These are phyloP conservation scores for Psilocybe cyanescens DNA, from an alignment of 768 basidiomycete genomes.

Conservation along the genomic window DNA sequence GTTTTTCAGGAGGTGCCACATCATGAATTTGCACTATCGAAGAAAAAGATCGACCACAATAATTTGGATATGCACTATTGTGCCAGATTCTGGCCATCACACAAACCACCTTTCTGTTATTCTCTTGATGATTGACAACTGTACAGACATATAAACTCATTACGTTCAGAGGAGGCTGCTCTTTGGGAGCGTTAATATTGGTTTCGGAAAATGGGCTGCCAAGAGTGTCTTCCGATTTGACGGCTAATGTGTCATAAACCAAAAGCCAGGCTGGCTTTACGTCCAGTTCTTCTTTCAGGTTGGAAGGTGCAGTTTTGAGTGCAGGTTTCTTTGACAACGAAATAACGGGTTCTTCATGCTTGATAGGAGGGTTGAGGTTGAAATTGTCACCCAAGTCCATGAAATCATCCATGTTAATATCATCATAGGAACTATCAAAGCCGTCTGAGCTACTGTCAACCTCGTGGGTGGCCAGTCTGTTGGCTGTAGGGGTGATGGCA, in stretches of 20 bases:
- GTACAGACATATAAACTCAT: conserved; percentile 89
- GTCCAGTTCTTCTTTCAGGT: conserved; percentile 48
- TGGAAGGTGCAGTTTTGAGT: conserved; percentile 14
- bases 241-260: conserved; percentile 71
- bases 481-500: conserved; percentile 56
- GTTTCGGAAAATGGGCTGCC: conserved; percentile 82
- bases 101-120: conserved; percentile 93
- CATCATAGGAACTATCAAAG: conserved; percentile 49
- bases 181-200: conserved; percentile 71
- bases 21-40: conserved; percentile 86
- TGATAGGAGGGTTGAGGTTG: conserved; percentile 39
- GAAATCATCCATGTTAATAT: conserved; percentile 65
- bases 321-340: conserved; percentile 27
- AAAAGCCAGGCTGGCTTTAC: conserved; percentile 69
- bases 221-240: conserved; percentile 62
- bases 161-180: conserved; percentile 86
- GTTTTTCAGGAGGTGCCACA: conserved; percentile 84
- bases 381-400: conserved; percentile 60
- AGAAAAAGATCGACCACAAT: background rate
- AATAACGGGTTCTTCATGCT: conserved; percentile 32
- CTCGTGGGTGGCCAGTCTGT: conserved; percentile 60
- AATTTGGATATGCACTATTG: conserved; percentile 41
- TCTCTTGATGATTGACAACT: conserved; percentile 91
- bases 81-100: conserved; percentile 85
- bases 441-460: conserved; percentile 57